Base-by-base conservation (phyloP, 345 rosid species). In the Chamaenerion angustifolium region DNA sequence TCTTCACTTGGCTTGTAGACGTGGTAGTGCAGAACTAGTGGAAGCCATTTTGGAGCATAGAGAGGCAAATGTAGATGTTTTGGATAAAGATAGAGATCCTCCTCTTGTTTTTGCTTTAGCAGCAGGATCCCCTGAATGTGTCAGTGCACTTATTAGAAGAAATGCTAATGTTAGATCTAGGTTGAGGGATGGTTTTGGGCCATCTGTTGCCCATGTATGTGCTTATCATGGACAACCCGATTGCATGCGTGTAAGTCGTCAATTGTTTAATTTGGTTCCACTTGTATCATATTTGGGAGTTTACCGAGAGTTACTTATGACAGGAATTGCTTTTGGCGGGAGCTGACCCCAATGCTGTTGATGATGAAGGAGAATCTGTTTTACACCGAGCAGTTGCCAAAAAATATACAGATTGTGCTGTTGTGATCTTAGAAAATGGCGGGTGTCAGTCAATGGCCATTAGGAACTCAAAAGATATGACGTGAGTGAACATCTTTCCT, bases 211-310 rank as follows among this genome's bases (percentile, higher is more conserved):
- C 59, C 98, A 92, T 74, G 95, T 87, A 53, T 92, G 98, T 78
- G 94, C 96, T 14, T 87, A 84, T 64, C 95, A 92, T 71, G 98
- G 98, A 51, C 98, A 92, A 59, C 95, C 98, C 57, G 98, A 87
- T 58, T 86, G 98, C 74, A 87, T 92, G 96, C 88, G 69, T 48
- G 98, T 92, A 78, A 64, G 95, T 72, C 61, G 63, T 54, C 49
- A 25, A 42, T 64, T 51, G 45, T 56, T 48, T 42, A 43, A 46
- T 21, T 18, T 31, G 4, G 8, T 31, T 31, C 37, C 37, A 31
- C 37, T 31, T 31, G 8, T 31, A 7, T 7, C 3, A 31, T 31
- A 31, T 31, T 31, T 31, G 37, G 37, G 6, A 31, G 5, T 31
- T 31, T 7, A 31, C 37, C 7, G 5, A 31, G 10, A 31, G 37